These are phyloP conservation scores for Trematosphaeria pertusa DNA, from an alignment of 2,329 filamentous ascomycete genomes.

Conservation along the genomic window DNA sequence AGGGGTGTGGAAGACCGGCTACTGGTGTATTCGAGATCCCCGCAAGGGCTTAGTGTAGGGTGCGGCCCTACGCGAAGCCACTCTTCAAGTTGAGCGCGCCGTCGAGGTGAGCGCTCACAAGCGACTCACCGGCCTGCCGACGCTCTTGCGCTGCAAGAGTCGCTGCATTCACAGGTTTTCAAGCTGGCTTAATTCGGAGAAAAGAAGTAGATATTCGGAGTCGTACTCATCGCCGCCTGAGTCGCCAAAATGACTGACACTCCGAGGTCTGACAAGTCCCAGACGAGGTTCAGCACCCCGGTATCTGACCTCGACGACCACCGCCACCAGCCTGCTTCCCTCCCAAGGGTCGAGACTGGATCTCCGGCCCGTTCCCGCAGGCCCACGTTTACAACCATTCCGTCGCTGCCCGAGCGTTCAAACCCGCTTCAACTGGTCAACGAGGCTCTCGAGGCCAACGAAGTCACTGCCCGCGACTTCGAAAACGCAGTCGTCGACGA, in stretches of 20 bases:
- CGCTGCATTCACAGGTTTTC: constrained; percentile 13
- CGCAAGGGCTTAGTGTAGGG: constrained; percentile 54
- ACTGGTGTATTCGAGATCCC: constrained; percentile 20
- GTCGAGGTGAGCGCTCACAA: constrained; percentile 61
- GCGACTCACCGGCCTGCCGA: constrained; percentile 54
- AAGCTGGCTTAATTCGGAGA: constrained; percentile 33
- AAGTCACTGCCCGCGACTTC: constrained; percentile 73
- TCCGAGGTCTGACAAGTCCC: constrained; percentile 70
- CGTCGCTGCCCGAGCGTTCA: constrained; percentile 50
- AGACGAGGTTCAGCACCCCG: constrained; percentile 74
- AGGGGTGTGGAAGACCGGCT: constrained; percentile 36
- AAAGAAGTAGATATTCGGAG: constrained; percentile 19
- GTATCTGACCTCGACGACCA: constrained; percentile 89
- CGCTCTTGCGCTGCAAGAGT: constrained; percentile 41
- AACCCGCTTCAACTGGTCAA: constrained; percentile 54
- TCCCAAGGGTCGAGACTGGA: constrained; percentile 67
- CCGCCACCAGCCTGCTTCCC: constrained; percentile 69
- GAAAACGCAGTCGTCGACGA: constrained; percentile 87
- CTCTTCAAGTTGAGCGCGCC: constrained; percentile 59
- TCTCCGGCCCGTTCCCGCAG: constrained; percentile 60
- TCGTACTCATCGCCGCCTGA: constrained; percentile 31
- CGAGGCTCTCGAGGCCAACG: constrained; percentile 52
- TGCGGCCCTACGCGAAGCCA: constrained; percentile 54
- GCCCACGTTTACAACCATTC: constrained; percentile 75
- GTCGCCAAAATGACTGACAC: constrained; percentile 59